These are phyloP conservation scores for Physcomitrellopsis africana DNA, from an alignment of 225 moss, liverwort and hornwort genomes.

Conservation along the genomic window DNA sequence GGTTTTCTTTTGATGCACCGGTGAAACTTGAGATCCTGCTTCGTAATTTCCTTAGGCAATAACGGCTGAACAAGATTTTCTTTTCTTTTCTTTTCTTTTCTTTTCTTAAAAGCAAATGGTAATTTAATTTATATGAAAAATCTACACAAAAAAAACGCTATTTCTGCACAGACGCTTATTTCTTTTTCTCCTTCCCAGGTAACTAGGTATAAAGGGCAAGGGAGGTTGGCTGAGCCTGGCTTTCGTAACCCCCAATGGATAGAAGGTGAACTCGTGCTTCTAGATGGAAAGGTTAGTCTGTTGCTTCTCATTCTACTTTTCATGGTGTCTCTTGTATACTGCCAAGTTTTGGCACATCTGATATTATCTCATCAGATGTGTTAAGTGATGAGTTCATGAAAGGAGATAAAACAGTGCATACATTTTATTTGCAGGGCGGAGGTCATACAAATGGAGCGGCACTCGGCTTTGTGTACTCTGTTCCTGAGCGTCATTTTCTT, in stretches of 20 bases:
- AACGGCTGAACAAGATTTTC: neutral
- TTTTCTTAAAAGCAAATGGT: no score
- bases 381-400: neutral
- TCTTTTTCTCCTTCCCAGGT: slow-evolving; percentile 45
- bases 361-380: neutral
- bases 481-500: slow-evolving; percentile 96
- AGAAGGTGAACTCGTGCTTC: slow-evolving; percentile 95
- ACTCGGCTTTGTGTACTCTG: slow-evolving; percentile 95
- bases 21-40: neutral
- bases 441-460: slow-evolving; percentile 98
- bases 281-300: slow-evolving; percentile 86
- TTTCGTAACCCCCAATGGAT: slow-evolving; percentile 99
- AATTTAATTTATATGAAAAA: neutral
- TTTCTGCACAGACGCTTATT: no score
- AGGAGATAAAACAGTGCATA: slow-evolving; percentile 10
- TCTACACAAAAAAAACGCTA: no score
- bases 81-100: no score
- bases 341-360: neutral
- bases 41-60: neutral
- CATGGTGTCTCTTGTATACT: neutral
- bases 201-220: slow-evolving; percentile 98
- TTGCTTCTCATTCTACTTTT: neutral
- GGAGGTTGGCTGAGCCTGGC: slow-evolving; percentile 96
- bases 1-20: neutral
- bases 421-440: slow-evolving; percentile 65